These are phyloP conservation scores for Santalum album DNA, from an alignment of 164 flowering plant species.

Conservation along the genomic window DNA sequence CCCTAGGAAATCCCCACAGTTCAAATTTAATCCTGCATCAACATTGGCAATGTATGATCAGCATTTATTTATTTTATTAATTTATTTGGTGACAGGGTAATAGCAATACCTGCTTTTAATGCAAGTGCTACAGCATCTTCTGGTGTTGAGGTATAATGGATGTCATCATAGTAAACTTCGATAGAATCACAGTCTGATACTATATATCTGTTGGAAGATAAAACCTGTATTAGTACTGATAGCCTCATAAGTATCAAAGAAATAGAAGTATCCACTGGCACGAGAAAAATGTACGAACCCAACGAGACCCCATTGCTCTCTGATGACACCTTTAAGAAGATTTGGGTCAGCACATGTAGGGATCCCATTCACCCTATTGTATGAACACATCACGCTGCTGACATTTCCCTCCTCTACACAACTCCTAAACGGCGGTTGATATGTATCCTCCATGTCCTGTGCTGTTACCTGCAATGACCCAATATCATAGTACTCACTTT, in stretches of 20 bases:
- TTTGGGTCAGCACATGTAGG: conserved; percentile 65
- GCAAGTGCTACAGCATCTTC: conserved; percentile 63
- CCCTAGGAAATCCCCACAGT: conserved; percentile 43
- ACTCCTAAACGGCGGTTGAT: conserved; percentile 50
- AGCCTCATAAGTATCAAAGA: too few species aligned
- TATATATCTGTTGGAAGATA: conserved; percentile 38
- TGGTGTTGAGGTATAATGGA: conserved; percentile 41
- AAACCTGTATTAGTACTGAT: too few species aligned
- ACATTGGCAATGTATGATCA: background rate
- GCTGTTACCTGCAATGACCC: conserved; percentile 37
- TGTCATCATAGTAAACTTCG: conserved; percentile 23
- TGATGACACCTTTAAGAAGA: conserved; percentile 31
- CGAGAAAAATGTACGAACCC: conserved; percentile 27
- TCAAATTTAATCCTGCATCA: conserved; percentile 51
- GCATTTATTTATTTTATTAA: too few species aligned
- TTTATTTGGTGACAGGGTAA: background rate
- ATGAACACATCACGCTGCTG: conserved; percentile 74
- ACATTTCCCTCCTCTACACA: conserved; percentile 60
- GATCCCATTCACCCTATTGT: conserved; percentile 54
- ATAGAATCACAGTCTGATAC: conserved; percentile 73
- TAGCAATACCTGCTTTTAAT: conserved; percentile 45
- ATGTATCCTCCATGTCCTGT: conserved; percentile 67
- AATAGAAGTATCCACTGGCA: too few species aligned
- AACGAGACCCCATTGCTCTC: conserved; percentile 61
- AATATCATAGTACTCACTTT: background rate